Percentiles rank a stretch among this genome's conserved stretches.
phyloP scores from a whole-genome alignment of 1,139 yeast genomes.

The Protomyces macrosporus region DNA sequence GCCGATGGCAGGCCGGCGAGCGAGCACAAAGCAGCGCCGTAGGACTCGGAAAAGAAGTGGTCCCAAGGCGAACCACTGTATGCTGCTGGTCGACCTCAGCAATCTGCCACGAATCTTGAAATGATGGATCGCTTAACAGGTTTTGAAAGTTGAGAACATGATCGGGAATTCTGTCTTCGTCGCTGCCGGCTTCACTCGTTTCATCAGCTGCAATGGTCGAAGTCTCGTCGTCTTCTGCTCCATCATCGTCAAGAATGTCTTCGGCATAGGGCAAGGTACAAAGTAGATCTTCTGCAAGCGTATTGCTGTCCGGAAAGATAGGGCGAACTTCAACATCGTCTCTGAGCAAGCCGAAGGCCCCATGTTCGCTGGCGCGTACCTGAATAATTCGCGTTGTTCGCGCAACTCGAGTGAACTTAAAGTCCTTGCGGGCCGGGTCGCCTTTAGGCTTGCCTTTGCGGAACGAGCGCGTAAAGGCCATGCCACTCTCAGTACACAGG shows the following conservation, averaged over 20 bases:
- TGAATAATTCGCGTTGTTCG: conserved; percentile 50
- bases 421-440: conserved; percentile 35
- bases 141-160: conserved; percentile 22
- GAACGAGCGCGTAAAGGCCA: conserved; percentile 45
- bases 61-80: conserved; percentile 27
- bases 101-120: conserved; percentile 22
- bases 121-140: conserved; percentile 30
- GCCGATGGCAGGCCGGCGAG: neutral
- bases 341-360: conserved; percentile 63
- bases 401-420: conserved; percentile 54
- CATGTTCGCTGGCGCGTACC: conserved; percentile 63
- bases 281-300: conserved; percentile 35
- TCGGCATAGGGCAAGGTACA: conserved; percentile 34
- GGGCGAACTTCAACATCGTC: conserved; percentile 53
- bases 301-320: conserved; percentile 31
- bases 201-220: conserved; percentile 23
- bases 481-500: conserved; percentile 62
- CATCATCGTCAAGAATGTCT: conserved; percentile 19
- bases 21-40: conserved; percentile 18
- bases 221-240: conserved; percentile 7
- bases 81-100: conserved; percentile 5
- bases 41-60: conserved; percentile 33
- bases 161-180: conserved; percentile 8
- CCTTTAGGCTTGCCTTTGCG: conserved; percentile 35
- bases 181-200: conserved; percentile 23